A percentile compares a stretch with the other conserved stretches of the same genome.
phyloP scores from a whole-genome alignment of 371 early-diverging fungal species.

The Mortierella sp. region DNA sequence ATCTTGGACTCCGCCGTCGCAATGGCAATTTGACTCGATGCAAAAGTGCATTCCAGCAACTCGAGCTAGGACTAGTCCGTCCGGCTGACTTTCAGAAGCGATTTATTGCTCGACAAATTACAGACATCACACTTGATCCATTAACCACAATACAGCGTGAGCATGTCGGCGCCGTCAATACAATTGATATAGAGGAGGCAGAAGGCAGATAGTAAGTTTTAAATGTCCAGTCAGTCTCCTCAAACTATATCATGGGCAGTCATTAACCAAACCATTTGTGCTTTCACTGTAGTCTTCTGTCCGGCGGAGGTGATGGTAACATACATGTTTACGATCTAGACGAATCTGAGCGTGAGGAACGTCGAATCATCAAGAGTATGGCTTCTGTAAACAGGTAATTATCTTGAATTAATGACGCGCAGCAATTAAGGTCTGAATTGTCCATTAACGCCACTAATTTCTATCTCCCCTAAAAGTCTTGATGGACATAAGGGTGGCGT shows the following conservation, averaged over 20 bases:
- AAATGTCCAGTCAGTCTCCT: background rate
- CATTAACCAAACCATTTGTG: background rate
- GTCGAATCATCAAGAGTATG: conserved; percentile 59
- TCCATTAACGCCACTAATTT: conserved; percentile 23
- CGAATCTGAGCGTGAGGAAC: conserved; percentile 46
- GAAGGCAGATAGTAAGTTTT: conserved; percentile 72
- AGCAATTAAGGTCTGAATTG: background rate
- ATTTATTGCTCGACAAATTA: conserved; percentile 21
- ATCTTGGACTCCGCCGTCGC: background rate
- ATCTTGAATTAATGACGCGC: no score
- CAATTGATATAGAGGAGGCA: conserved; percentile 67
- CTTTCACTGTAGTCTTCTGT: conserved; percentile 64
- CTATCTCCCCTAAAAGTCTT: conserved; percentile 32
- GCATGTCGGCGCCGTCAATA: conserved; percentile 66
- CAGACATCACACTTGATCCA: conserved; percentile 41
- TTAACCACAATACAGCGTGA: conserved; percentile 37
- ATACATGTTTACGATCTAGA: conserved; percentile 82
- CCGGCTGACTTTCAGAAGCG: conserved; percentile 22
- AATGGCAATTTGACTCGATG: conserved; percentile 4
- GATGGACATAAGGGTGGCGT: conserved; percentile 75
- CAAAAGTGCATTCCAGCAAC: conserved; percentile 26
- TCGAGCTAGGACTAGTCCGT: conserved; percentile 24
- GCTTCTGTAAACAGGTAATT: conserved; percentile 63
- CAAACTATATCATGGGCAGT: background rate
- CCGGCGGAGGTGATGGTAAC: conserved; percentile 77